Evolutionary conservation across 179 eudicot species (phyloP), one percentile per base, ranked within the genome.

Genomic region (Camellia oleifera): DNA sequence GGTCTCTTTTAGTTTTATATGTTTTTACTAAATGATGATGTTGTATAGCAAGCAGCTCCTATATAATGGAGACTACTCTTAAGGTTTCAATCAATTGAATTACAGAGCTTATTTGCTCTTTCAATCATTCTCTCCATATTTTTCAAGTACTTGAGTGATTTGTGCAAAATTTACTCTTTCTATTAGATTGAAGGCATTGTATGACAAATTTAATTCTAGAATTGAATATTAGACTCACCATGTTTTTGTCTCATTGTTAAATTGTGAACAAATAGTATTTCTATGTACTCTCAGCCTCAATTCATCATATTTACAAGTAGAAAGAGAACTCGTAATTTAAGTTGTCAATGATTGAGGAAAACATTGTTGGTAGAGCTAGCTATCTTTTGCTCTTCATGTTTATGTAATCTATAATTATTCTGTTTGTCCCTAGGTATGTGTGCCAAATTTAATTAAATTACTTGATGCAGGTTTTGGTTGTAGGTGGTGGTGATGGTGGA

Each of bases 401-500:
- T 63, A 53, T 67, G 40, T 13, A 68, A 68, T 65, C 44, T 20
- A 57, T 57, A 32, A 40, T 77, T 26, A 11, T 11, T 7, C 6
- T 66, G 50, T 15, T 15, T 5, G 40, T 32, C 40, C 40, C 26
- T 12, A 1, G 17, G 23, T 3, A 7, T 6, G 46, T 62, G 56
- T 15, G 46, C 18, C 58, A 45, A 46, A 78, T 76, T 74, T 48
- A 66, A n/a, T 58, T 66, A 46, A 75, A 54, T 44, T 48, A 46
- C 53, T 79, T 63, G 62, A 23, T 87, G 91, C 90, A 96, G 99
- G 97, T 96, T 82, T 89, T 96, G 78, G 98, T 96, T 52, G 98
- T 96, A 15, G 99, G 99, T 66, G 99, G 99, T 79, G 99, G 99
- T 83, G 99, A 96, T 84, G 99, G 99, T 78, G 99, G 99, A 66